Conservation (phyloP, 345 rosid genomes). For the Angophora floribunda region DNA sequence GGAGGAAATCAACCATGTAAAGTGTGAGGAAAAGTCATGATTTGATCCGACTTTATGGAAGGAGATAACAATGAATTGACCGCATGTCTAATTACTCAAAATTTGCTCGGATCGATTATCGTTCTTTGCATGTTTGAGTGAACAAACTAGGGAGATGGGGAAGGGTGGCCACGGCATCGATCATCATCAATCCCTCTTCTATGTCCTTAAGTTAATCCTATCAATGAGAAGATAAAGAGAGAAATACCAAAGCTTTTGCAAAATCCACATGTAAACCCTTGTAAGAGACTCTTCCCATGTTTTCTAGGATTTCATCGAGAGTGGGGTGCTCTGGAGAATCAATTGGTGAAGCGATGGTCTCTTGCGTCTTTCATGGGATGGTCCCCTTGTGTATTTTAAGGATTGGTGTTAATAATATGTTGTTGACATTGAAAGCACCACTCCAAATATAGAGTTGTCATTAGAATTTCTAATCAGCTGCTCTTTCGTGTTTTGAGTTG, state of each 20-base stretch:
- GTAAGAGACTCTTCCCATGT: no score
- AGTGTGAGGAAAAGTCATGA: not conserved
- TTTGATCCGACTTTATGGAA: not conserved
- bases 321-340: not conserved
- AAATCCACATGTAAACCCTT: no score
- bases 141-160: not conserved
- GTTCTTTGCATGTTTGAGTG: not conserved
- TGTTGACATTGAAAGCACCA: accelerated
- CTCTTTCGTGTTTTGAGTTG: not conserved
- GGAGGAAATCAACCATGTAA: not conserved
- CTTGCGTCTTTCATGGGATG: not conserved
- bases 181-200: no score
- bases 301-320: no score
- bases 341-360: not conserved
- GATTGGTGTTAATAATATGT: not conserved
- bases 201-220: no score
- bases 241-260: no score
- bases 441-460: not conserved
- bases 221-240: no score
- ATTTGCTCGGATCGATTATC: not conserved
- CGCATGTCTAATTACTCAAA: not conserved
- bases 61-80: not conserved
- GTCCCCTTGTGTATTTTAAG: not conserved
- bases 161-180: no score
- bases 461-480: not conserved